These are phyloP conservation scores for Alternaria ventricosa DNA, from an alignment of 2,329 filamentous ascomycete species.

Conservation along the genomic window DNA sequence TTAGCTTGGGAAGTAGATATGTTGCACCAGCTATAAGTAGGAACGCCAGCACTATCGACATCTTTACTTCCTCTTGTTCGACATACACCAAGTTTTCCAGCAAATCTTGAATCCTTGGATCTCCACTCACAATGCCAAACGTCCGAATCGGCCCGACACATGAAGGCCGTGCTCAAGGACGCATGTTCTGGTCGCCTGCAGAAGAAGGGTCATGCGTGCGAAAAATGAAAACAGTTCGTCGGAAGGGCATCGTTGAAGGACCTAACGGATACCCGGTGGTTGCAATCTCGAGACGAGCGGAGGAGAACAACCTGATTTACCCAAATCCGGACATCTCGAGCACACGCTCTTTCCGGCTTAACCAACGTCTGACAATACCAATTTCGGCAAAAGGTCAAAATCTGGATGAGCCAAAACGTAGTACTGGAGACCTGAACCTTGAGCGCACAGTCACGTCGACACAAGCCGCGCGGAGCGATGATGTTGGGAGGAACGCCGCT, in stretches of 20 bases:
- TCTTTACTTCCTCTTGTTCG: background rate
- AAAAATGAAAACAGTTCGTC: conserved; percentile 36
- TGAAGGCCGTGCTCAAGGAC: conserved; percentile 32
- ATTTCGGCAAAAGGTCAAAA: conserved; percentile 35
- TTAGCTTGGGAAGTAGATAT: background rate
- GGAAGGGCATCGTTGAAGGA: conserved; percentile 41
- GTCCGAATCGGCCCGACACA: conserved; percentile 17
- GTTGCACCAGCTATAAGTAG: background rate
- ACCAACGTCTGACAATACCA: conserved; percentile 32
- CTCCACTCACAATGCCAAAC: conserved; percentile 14
- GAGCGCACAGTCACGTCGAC: background rate
- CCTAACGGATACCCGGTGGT: conserved; percentile 46
- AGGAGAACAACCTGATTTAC: conserved; percentile 30
- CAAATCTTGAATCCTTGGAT: conserved; percentile 1
- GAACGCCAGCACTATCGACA: background rate
- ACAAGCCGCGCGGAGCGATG: background rate
- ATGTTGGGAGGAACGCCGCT: background rate
- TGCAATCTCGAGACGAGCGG: conserved; percentile 38
- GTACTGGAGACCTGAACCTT: conserved; percentile 21
- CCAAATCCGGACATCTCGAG: conserved; percentile 31
- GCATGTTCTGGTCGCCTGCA: conserved; percentile 43
- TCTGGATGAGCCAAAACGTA: conserved; percentile 37
- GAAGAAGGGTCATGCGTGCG: conserved; percentile 33
- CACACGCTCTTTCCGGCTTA: conserved; percentile 25
- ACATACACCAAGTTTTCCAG: conserved; percentile 5